Evolutionary conservation across 2,329 filamentous ascomycete genomes (phyloP).

Genomic region (Westerdykella ornata): DNA sequence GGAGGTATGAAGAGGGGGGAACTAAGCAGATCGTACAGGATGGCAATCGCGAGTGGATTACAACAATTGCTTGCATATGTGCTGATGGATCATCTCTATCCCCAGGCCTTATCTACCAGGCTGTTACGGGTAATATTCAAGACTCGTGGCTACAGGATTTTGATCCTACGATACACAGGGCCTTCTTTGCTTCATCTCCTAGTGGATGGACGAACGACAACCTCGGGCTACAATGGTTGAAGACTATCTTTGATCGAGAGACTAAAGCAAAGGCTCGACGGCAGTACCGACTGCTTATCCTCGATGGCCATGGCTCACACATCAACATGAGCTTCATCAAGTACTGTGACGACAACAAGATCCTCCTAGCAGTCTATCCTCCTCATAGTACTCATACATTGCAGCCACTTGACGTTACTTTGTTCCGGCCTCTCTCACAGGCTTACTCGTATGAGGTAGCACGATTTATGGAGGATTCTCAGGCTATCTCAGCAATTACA

Average conservation of each 20-base stretch:
- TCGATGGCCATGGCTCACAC: slow-evolving; percentile 11
- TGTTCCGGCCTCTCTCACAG: slow-evolving; percentile 1
- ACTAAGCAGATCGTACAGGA: no score
- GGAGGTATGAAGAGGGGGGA: no score
- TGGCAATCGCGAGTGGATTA: no score
- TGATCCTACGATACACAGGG: no score
- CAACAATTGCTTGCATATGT: no score
- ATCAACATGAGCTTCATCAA: slow-evolving; percentile 8
- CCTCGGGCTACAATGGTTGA: slow-evolving; percentile 4
- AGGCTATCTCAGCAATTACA: neutral
- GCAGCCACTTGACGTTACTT: slow-evolving; percentile 1
- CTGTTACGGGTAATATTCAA: slow-evolving; percentile 2
- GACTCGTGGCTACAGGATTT: slow-evolving; percentile 6
- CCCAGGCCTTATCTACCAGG: slow-evolving; percentile 8
- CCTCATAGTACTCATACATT: no score
- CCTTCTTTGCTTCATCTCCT: no score
- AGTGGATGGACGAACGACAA: slow-evolving; percentile 7
- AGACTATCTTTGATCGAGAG: slow-evolving; percentile 5
- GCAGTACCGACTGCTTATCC: slow-evolving; percentile 8
- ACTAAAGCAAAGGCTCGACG: slow-evolving; percentile 4
- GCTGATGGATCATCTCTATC: slow-evolving; percentile 3
- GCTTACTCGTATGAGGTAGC: slow-evolving; percentile 1
- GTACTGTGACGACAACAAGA: slow-evolving; percentile 9
- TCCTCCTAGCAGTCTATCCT: no score
- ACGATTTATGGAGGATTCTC: neutral